A percentile compares a stretch with the other conserved stretches of the same genome.
phyloP scores from a whole-genome alignment of 768 basidiomycete species.

The Tephrocybe sp. region DNA sequence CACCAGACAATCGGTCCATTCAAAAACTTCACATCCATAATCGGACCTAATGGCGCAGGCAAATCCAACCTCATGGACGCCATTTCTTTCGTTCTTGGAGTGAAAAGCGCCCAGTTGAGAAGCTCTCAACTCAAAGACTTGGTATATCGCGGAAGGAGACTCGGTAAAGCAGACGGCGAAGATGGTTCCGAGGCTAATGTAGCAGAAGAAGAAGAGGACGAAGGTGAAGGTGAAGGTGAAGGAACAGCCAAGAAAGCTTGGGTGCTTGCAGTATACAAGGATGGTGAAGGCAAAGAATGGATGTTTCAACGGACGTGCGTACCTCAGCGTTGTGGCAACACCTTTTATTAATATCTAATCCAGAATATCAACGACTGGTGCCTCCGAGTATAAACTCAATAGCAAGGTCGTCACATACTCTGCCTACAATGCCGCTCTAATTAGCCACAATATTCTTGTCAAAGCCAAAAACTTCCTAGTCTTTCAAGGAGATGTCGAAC shows the following conservation, averaged over 20 bases:
- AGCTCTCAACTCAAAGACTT: conserved; percentile 94
- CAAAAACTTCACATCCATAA: conserved; percentile 90
- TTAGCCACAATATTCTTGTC: conserved; percentile 91
- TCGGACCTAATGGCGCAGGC: conserved; percentile 98
- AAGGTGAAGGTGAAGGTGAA: conserved; percentile 61
- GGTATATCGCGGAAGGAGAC: conserved; percentile 84
- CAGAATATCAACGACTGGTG: conserved; percentile 85
- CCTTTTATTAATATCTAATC: conserved; percentile 2
- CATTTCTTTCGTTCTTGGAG: conserved; percentile 96
- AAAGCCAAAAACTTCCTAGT: conserved; percentile 99
- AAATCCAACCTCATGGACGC: conserved; percentile 99
- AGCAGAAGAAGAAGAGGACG: conserved; percentile 53
- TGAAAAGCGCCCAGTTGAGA: conserved; percentile 89
- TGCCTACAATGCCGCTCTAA: conserved; percentile 84
- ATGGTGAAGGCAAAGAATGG: conserved; percentile 78
- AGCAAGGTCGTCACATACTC: conserved; percentile 77
- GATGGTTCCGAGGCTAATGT: conserved; percentile 43
- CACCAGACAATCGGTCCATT: conserved; percentile 90
- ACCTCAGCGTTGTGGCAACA: background rate
- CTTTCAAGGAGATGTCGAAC: conserved; percentile 98
- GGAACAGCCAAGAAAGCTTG: conserved; percentile 90
- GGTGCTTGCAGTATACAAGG: conserved; percentile 90
- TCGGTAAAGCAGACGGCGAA: conserved; percentile 49
- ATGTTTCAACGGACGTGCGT: conserved; percentile 89
- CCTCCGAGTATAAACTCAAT: conserved; percentile 91